A percentile compares a stretch with the other conserved stretches of the same genome.
These are phyloP conservation scores for Aspergillus novofumigatus DNA, from an alignment of 2,329 filamentous ascomycete species.

Conservation along the genomic window DNA sequence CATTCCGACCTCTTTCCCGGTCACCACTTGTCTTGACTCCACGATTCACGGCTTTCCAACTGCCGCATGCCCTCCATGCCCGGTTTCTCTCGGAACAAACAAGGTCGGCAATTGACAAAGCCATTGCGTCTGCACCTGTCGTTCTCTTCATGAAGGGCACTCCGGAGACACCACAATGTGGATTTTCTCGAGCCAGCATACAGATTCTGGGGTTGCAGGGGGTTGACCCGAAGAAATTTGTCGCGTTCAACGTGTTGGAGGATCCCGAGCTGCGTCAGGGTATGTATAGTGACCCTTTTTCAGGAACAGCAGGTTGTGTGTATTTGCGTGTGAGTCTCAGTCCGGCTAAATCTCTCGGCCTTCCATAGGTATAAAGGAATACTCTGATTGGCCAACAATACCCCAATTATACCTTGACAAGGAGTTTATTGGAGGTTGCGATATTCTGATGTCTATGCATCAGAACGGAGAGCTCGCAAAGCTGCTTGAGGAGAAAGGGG, in stretches of 20 bases:
- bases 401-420: conserved; percentile 93
- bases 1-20: conserved; percentile 28
- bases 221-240: conserved; percentile 91
- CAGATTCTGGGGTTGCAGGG: conserved; percentile 94
- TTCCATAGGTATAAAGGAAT: conserved; percentile 86
- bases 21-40: conserved; percentile 19
- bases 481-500: conserved; percentile 84
- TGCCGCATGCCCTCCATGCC: conserved; percentile 33
- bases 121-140: conserved; percentile 80
- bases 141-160: conserved; percentile 99
- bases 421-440: conserved; percentile 96
- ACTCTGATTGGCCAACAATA: conserved; percentile 98
- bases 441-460: conserved; percentile 96
- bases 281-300: conserved; percentile 38
- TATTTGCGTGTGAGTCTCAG: background rate
- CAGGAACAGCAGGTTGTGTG: background rate
- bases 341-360: conserved; percentile 1
- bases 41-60: conserved; percentile 29
- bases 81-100: conserved; percentile 79
- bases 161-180: conserved; percentile 91
- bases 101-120: conserved; percentile 80
- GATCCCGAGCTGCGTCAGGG: conserved; percentile 80
- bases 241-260: conserved; percentile 96
- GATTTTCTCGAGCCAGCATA: conserved; percentile 91
- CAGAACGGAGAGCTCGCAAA: conserved; percentile 91